Conservation (phyloP, 2,329 filamentous ascomycete genomes). For the Ophiocordyceps unilateralis region DNA sequence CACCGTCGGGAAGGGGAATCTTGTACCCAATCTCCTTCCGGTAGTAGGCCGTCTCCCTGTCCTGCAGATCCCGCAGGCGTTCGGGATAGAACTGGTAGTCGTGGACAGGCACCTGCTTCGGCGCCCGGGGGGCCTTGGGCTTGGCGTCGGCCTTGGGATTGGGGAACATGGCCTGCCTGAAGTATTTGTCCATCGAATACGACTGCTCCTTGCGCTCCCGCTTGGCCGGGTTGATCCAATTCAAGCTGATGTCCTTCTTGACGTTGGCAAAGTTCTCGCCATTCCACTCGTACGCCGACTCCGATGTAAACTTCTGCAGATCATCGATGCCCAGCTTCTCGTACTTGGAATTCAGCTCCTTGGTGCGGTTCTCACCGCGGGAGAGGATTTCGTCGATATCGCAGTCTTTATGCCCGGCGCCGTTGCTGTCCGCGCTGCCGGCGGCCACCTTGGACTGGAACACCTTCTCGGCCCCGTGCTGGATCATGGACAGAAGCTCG, state of each 20-base stretch:
- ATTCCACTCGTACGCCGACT: constrained; percentile 98
- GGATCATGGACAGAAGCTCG: constrained; percentile 93
- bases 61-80: constrained; percentile 72
- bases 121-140: constrained; percentile 86
- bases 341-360: constrained; percentile 81
- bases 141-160: constrained; percentile 76
- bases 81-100: constrained; percentile 96
- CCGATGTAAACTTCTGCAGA: constrained; percentile 91
- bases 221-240: constrained; percentile 97
- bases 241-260: constrained; percentile 83
- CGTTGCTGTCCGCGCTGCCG: constrained; percentile 40
- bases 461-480: constrained; percentile 91
- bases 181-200: constrained; percentile 98
- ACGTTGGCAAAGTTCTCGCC: constrained; percentile 84
- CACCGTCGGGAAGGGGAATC: constrained; percentile 71
- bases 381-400: constrained; percentile 81
- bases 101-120: constrained; percentile 80
- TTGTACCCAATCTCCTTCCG: constrained; percentile 95
- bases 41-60: constrained; percentile 89
- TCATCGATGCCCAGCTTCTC: constrained; percentile 96
- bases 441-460: constrained; percentile 59
- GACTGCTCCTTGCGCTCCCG: constrained; percentile 96
- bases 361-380: constrained; percentile 76
- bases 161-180: constrained; percentile 69
- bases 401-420: constrained; percentile 55